These are phyloP conservation scores for Daldinia sp. DNA, from an alignment of 2,329 filamentous ascomycete species.

Conservation along the genomic window DNA sequence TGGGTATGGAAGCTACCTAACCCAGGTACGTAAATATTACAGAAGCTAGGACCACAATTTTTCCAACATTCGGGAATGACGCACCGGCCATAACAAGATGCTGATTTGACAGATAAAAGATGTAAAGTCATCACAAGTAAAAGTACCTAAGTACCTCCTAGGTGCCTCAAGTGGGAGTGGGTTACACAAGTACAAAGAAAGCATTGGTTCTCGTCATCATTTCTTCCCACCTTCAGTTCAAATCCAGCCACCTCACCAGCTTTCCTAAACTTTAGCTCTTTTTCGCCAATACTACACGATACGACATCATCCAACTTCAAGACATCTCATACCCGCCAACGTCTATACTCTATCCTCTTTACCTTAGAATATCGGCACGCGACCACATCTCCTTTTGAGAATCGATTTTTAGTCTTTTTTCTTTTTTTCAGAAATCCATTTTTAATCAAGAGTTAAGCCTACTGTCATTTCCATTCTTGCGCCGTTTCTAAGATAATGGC, in stretches of 20 bases:
- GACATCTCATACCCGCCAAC: conserved; percentile 16
- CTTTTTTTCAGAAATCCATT: conserved; percentile 15
- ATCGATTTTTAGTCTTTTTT: conserved; percentile 10
- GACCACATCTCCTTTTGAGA: conserved; percentile 22
- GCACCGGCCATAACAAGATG: neutral
- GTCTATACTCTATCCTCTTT: conserved; percentile 4
- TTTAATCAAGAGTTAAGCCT: conserved; percentile 9
- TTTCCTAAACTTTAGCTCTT: conserved; percentile 27
- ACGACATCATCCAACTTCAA: conserved; percentile 35
- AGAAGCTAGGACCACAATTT: conserved; percentile 5
- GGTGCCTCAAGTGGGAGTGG: conserved; percentile 2
- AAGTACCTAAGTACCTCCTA: neutral
- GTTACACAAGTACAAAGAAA: conserved; percentile 19
- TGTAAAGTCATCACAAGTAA: conserved; percentile 1
- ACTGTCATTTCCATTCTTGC: conserved; percentile 1
- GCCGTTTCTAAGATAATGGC: conserved; percentile 65
- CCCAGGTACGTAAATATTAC: neutral
- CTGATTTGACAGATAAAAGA: neutral
- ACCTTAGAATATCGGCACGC: conserved; percentile 20
- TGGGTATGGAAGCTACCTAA: neutral
- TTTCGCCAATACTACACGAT: conserved; percentile 31
- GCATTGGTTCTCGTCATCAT: conserved; percentile 42
- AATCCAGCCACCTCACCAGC: conserved; percentile 47
- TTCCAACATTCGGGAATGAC: conserved; percentile 3
- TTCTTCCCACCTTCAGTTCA: conserved; percentile 40